Evolutionary conservation across 1,284 basidiomycete genomes (phyloP).

Genomic region (Ustilago cynodontis): DNA sequence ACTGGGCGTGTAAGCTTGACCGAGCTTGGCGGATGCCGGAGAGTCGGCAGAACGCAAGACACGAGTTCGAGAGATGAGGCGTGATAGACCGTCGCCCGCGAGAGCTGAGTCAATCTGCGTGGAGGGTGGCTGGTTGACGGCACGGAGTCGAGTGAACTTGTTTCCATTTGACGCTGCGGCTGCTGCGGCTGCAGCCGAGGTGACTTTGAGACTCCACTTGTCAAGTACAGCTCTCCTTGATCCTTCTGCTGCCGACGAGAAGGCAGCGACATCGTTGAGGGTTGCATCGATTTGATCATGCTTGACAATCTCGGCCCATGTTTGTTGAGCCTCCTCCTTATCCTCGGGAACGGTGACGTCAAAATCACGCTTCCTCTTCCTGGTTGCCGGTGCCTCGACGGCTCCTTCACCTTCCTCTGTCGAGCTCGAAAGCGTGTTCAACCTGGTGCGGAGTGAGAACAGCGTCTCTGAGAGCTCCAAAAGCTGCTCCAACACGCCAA

Average conservation of each 20-base stretch:
- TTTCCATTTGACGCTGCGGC: constrained; percentile 37
- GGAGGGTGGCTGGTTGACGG: constrained; percentile 57
- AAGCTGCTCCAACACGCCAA: constrained; percentile 34
- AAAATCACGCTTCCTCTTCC: constrained; percentile 50
- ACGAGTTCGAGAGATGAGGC: constrained; percentile 61
- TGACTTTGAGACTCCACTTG: constrained; percentile 60
- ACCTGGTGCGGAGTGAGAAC: constrained; percentile 29
- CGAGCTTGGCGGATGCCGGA: constrained; percentile 28
- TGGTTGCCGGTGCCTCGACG: constrained; percentile 13
- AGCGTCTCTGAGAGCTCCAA: constrained; percentile 44
- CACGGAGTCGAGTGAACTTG: constrained; percentile 53
- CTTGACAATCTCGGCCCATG: constrained; percentile 34
- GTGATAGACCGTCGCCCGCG: constrained; percentile 53
- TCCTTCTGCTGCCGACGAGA: constrained; percentile 32
- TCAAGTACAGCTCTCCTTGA: constrained; percentile 45
- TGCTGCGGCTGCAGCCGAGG: constrained; percentile 41
- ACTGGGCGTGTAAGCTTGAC: not conserved
- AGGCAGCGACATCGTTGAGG: constrained; percentile 32
- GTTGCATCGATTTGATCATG: constrained; percentile 39
- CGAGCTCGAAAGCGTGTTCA: constrained; percentile 17
- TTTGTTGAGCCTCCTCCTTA: constrained; percentile 22
- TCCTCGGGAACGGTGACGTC: constrained; percentile 26
- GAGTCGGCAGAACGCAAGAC: constrained; percentile 49
- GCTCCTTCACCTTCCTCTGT: constrained; percentile 8
- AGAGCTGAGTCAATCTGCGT: constrained; percentile 61